These are phyloP conservation scores for Nakazawaea pomicola DNA, from an alignment of 805 yeast species.

Conservation along the genomic window DNA sequence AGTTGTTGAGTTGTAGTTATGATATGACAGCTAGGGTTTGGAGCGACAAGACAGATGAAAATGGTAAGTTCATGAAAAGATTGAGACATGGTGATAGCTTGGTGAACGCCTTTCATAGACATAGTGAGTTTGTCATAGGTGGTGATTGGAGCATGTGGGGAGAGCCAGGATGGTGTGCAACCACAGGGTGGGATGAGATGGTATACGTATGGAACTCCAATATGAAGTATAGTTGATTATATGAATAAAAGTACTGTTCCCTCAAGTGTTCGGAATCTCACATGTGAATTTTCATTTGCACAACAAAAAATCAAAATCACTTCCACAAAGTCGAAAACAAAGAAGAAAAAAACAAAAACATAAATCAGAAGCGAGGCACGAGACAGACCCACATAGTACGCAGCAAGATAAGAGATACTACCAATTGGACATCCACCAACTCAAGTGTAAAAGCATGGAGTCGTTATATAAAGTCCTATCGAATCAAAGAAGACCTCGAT, in stretches of 20 bases:
- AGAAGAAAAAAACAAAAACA: too few species aligned
- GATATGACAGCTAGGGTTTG: constrained; percentile 92
- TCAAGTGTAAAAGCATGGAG: constrained; percentile 90
- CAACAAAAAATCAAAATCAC: too few species aligned
- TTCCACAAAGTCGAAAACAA: too few species aligned
- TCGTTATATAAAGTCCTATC: constrained; percentile 31
- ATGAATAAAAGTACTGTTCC: too few species aligned
- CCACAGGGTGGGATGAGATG: constrained; percentile 97
- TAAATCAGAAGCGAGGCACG: too few species aligned
- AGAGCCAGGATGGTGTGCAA: constrained; percentile 89
- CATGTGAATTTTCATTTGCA: too few species aligned
- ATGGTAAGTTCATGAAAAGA: constrained; percentile 43
- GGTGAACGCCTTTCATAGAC: constrained; percentile 55
- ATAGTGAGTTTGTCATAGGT: constrained; percentile 87
- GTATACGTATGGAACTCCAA: constrained; percentile 82
- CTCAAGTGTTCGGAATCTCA: too few species aligned
- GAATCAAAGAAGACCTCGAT: constrained; percentile 2
- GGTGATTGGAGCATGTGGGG: constrained; percentile 98
- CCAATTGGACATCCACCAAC: too few species aligned
- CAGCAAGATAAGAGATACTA: too few species aligned
- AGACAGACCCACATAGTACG: too few species aligned
- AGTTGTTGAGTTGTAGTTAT: constrained; percentile 72
- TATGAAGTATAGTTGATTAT: too few species aligned
- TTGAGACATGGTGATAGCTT: constrained; percentile 46
- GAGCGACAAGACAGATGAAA: constrained; percentile 63